These are phyloP conservation scores for Coniochaeta prunicola DNA, from an alignment of 2,329 filamentous ascomycete species.

Conservation along the genomic window DNA sequence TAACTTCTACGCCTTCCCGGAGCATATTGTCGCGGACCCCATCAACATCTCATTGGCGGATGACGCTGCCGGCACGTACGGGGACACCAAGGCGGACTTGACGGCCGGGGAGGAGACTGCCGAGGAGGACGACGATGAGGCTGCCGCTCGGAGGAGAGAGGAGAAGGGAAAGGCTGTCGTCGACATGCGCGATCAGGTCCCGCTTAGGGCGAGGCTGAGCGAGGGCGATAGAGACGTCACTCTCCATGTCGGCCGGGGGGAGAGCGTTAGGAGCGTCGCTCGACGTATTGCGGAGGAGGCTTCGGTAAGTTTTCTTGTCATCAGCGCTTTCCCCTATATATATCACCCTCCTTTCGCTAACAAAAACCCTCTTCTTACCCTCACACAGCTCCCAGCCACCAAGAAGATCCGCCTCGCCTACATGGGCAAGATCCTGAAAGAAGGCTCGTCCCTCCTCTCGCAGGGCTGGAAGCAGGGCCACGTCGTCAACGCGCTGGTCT, in stretches of 20 bases:
- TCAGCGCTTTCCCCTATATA: background rate
- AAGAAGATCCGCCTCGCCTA: conserved; percentile 68
- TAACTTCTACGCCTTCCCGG: conserved; percentile 61
- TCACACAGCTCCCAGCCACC: conserved; percentile 43
- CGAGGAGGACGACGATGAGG: conserved; percentile 10
- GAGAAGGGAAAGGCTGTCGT: conserved; percentile 46
- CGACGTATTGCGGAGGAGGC: conserved; percentile 57
- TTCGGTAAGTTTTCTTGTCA: conserved; percentile 39
- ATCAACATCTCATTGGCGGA: conserved; percentile 36
- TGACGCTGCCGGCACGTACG: conserved; percentile 7
- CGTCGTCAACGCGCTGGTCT: conserved; percentile 71
- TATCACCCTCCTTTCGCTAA: background rate
- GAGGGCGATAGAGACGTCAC: conserved; percentile 58
- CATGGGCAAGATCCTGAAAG: conserved; percentile 71
- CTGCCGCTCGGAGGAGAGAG: conserved; percentile 28
- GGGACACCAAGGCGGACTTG: conserved; percentile 19
- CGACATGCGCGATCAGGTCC: conserved; percentile 41
- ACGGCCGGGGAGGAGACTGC: conserved; percentile 15
- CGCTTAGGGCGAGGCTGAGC: conserved; percentile 57
- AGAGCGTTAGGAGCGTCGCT: conserved; percentile 58
- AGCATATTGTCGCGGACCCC: conserved; percentile 63
- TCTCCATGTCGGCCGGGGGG: conserved; percentile 47
- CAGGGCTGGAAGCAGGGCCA: conserved; percentile 73
- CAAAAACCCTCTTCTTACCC: too few species aligned
- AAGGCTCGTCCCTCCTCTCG: conserved; percentile 53